phyloP scores from a whole-genome alignment of 495 filamentous ascomycete species.

The Penicillium atrosanguineum region DNA sequence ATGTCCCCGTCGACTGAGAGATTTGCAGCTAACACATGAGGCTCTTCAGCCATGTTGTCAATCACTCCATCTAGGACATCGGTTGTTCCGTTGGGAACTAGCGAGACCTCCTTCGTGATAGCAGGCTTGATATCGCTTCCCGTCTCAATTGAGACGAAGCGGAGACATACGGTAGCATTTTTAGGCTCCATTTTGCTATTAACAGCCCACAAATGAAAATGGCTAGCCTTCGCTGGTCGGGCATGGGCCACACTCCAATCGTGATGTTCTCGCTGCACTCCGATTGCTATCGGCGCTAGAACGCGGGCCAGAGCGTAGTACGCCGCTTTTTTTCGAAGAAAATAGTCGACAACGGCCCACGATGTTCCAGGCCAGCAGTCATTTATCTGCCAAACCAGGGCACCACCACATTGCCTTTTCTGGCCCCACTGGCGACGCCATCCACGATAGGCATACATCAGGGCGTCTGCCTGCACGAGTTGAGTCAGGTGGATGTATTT shows the following conservation, averaged over 20 bases:
- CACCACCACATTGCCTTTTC: slow-evolving; percentile 77
- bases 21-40: slow-evolving; percentile 52
- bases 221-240: slow-evolving; percentile 51
- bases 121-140: slow-evolving; percentile 60
- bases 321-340: slow-evolving; percentile 79
- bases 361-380: slow-evolving; percentile 95
- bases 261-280: slow-evolving; percentile 68
- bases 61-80: slow-evolving; percentile 65
- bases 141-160: slow-evolving; percentile 69
- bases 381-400: slow-evolving; percentile 93
- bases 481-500: slow-evolving; percentile 88
- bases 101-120: slow-evolving; percentile 50
- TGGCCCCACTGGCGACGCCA: slow-evolving; percentile 91
- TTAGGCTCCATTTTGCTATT: slow-evolving; percentile 63
- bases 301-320: slow-evolving; percentile 84
- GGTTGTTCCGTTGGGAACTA: slow-evolving; percentile 71
- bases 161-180: slow-evolving; percentile 60
- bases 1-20: slow-evolving; percentile 60
- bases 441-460: slow-evolving; percentile 81
- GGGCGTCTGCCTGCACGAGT: slow-evolving; percentile 85
- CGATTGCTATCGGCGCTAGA: slow-evolving; percentile 71
- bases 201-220: slow-evolving; percentile 76
- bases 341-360: slow-evolving; percentile 89
- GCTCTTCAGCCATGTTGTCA: slow-evolving; percentile 53
- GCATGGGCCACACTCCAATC: slow-evolving; percentile 62